phyloP scores from a whole-genome alignment of 2,329 filamentous ascomycete species.

The Penicillium sp. region DNA sequence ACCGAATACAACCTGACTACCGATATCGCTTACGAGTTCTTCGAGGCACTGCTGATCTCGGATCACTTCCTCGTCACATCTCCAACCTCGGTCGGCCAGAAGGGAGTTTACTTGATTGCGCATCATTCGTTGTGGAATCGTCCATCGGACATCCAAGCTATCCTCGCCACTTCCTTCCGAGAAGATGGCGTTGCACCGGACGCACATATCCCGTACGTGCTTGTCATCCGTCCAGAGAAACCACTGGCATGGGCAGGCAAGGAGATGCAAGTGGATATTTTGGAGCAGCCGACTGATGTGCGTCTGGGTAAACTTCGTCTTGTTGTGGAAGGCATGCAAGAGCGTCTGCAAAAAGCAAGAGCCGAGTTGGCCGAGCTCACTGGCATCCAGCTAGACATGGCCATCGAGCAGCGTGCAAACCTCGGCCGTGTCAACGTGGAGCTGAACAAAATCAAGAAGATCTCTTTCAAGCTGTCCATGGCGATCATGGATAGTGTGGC shows the following conservation, averaged over 20 bases:
- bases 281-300: constrained; percentile 78
- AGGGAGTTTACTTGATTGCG: constrained; percentile 78
- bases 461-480: constrained; percentile 93
- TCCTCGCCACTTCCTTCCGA: constrained; percentile 77
- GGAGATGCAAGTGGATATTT: constrained; percentile 67
- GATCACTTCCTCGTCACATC: constrained; percentile 86
- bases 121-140: constrained; percentile 74
- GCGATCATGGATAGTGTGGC: constrained; percentile 99
- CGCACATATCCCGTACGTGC: constrained; percentile 79
- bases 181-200: constrained; percentile 62
- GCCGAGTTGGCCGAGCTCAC: constrained; percentile 73
- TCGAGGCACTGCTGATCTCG: constrained; percentile 74
- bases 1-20: constrained; percentile 85
- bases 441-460: constrained; percentile 90
- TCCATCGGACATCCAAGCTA: constrained; percentile 76
- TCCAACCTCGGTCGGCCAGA: constrained; percentile 62
- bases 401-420: constrained; percentile 90
- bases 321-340: constrained; percentile 82
- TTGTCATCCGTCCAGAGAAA: constrained; percentile 80
- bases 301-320: constrained; percentile 83
- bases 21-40: constrained; percentile 70
- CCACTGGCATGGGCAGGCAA: constrained; percentile 78
- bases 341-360: constrained; percentile 75
- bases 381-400: constrained; percentile 79
- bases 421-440: constrained; percentile 87